Evolutionary conservation across 441 rosid species (phyloP).

Genomic region (Adansonia rubrostipa): DNA sequence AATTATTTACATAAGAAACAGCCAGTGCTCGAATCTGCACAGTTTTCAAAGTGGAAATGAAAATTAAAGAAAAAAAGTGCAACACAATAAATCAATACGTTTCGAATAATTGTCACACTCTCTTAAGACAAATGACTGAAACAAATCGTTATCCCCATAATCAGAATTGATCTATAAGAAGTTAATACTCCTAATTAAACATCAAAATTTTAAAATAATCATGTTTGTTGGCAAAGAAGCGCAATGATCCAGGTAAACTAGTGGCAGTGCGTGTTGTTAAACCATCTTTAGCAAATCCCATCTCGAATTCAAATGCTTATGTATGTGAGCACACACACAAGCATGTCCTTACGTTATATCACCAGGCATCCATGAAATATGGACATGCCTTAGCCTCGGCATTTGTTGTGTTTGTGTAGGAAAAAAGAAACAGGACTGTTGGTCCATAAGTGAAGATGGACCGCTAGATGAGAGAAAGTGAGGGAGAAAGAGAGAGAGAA

Average conservation of each 20-base stretch:
- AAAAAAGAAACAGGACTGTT: neutral
- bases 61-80: neutral
- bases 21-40: slow-evolving; percentile 66
- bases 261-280: neutral
- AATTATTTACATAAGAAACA: slow-evolving; percentile 64
- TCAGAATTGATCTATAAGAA: neutral
- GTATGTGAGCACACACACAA: neutral
- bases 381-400: neutral
- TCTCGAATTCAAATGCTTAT: neutral
- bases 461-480: no score
- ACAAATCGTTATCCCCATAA: neutral
- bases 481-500: neutral
- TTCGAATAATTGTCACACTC: neutral
- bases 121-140: neutral
- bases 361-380: neutral
- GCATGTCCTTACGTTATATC: neutral
- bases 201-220: neutral
- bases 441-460: neutral
- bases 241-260: neutral
- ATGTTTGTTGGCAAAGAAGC: neutral
- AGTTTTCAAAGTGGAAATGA: slow-evolving; percentile 20
- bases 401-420: neutral
- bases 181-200: neutral
- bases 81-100: slow-evolving; percentile 2
- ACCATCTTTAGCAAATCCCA: neutral